These are phyloP conservation scores for Jackrogersella minutella DNA, from an alignment of 495 filamentous ascomycete genomes.

Conservation along the genomic window DNA sequence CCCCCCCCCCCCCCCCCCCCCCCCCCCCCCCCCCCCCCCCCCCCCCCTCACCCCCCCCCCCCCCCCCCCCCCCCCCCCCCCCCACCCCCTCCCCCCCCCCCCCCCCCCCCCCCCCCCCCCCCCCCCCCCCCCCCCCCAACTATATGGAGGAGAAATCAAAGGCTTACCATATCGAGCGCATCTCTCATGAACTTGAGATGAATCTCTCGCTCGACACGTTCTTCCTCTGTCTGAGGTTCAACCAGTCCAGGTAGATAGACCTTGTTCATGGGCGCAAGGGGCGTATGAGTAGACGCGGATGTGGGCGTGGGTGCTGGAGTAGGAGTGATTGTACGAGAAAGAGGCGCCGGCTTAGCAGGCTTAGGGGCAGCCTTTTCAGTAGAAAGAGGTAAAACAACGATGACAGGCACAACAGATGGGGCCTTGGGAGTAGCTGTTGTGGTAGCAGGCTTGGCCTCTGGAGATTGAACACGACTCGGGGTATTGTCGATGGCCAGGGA, in stretches of 20 bases:
- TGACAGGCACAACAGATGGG: conserved; percentile 10
- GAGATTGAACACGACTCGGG: background rate
- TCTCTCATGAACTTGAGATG: conserved; percentile 74
- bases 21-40: too few relatives aligned
- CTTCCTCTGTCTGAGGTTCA: conserved; percentile 43
- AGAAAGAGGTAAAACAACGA: conserved; percentile 34
- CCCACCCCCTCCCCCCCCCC: too few relatives aligned
- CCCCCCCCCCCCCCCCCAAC: too few relatives aligned
- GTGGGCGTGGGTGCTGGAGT: background rate
- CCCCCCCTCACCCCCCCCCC: too few relatives aligned
- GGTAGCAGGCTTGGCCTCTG: conserved; percentile 1
- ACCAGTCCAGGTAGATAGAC: conserved; percentile 37
- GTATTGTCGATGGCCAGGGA: conserved; percentile 30
- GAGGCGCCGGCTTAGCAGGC: background rate
- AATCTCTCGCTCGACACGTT: conserved; percentile 34
- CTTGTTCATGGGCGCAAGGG: too few relatives aligned
- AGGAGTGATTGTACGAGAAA: background rate
- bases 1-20: too few relatives aligned
- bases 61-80: too few relatives aligned
- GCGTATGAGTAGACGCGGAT: too few relatives aligned
- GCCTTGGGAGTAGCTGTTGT: conserved; percentile 15
- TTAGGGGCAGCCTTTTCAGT: background rate
- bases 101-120: too few relatives aligned
- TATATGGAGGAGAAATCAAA: too few relatives aligned
- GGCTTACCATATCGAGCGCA: conserved; percentile 71